Evolutionary conservation across 768 basidiomycete species (phyloP), one percentile per base, ranked within the genome.

Genomic region (Leucosporidium scottii): DNA sequence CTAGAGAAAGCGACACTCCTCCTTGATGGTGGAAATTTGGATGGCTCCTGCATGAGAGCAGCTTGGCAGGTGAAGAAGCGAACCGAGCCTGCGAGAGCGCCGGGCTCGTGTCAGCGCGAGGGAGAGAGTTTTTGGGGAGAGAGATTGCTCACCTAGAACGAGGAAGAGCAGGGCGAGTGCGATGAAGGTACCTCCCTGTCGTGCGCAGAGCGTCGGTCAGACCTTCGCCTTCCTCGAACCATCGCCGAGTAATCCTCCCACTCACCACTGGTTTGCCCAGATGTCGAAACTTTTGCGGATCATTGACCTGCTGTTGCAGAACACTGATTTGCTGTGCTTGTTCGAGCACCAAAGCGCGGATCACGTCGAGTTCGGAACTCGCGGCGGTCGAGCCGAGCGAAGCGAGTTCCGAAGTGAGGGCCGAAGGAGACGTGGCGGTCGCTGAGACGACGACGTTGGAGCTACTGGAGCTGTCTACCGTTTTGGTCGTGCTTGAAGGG

Each of bases 1-100:
- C 62, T 44, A 0, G 49, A 59, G 50, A 70, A 58, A 0, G 51
- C 65, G 59, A 66, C 59, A 39, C 59, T 64, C 7, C 65, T 34
- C 4, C 65, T n/a, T 18, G 69, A 70, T 0, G 69, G 69, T 25
- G 69, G 69, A 39, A 70, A 70, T 39, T 61, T 60, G 27, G 59
- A 61, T 23, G 69, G 69, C 20, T 30, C 61, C 8, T 25, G 13
- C 65, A 70, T 66, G 25, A 70, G 55, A 1, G 69, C 69, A 0
- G 1, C 0, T n/a, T 70, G 69, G 3, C 59, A 30, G 23, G 47
- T n/a, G 25, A 70, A 70, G 59, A 51, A 70, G 12, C 69, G 69
- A 30, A 58, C 54, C 4, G 51, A 61, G 18, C 69, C 69, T 70
- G 62, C 20, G 8, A 1, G 48, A 17, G 9, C 21, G 1, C 17